Base-by-base conservation (phyloP, 345 rosid species). In the Syzygium aqueum region DNA sequence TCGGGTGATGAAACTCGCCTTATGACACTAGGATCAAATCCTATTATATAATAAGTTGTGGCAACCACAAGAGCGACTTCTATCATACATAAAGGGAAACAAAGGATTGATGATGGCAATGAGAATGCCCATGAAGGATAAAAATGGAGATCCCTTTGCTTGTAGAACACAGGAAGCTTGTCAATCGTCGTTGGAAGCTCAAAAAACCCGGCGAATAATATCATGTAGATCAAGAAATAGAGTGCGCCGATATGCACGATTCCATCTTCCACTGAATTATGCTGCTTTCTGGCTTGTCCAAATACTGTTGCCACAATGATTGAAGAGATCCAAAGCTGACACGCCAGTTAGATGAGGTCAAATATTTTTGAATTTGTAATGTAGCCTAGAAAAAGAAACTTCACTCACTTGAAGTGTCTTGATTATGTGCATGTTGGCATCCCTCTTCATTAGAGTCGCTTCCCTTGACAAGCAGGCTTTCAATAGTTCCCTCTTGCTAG, bases 401-500 rank as follows among this genome's bases (percentile, higher is more conserved):
- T 54, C 37, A 85, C 87, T 78, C 53, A 86, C 88, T 63, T 88
- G 88, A 46, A 88, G 43, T 40, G 73, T 40, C 73, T 53, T 83
- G n/a, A 67, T 28, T 27, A 86, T 84, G 51, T 37, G 78, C 17
- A 84, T 40, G 67, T 8, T 52, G 17, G 73, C 52, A 50, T 43
- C 84, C 84, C 90, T 84, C 90, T 73, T 86, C 86, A 86, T 88
- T 16, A 88, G 40, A 25, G 54, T 83, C 14, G 86, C 86, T 84
- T 88, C 88, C 84, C 90, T 88, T 13, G 86, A 61, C 50, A 90
- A 65, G 86, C 92, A 87, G 49, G 92, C 88, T 84, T 89, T 90
- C 28, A 90, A 73, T 83, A 90, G 46, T 77, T 89, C 88, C 82
- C n/a, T 53, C 86, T 85, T 89, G 17, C 87, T 53, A 46, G 84